Evolutionary conservation across 2,329 filamentous ascomycete genomes (phyloP).

Genomic region (Cordyceps cateniannulata): DNA sequence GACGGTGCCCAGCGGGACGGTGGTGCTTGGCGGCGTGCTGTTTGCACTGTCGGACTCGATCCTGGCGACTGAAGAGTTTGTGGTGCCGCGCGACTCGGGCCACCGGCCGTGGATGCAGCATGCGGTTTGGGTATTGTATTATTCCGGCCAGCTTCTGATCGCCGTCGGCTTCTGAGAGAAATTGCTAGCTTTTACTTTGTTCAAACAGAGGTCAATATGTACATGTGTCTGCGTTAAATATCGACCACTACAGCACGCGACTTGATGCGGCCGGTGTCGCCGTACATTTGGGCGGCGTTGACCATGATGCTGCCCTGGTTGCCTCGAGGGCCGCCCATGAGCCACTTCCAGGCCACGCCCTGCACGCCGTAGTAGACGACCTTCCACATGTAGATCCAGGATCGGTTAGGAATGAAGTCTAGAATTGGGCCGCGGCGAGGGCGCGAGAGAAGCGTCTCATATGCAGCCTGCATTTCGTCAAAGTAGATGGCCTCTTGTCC

Average conservation of each 20-base stretch:
- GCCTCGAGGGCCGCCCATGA: conserved; percentile 46
- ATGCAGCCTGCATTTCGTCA: conserved; percentile 65
- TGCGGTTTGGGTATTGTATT: conserved; percentile 30
- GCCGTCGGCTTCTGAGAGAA: conserved; percentile 8
- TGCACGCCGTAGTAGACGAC: conserved; percentile 40
- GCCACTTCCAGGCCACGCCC: conserved; percentile 48
- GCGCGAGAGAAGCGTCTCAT: conserved; percentile 56
- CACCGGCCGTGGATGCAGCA: conserved; percentile 25
- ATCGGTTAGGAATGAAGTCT: conserved; percentile 38
- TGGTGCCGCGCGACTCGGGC: conserved; percentile 20
- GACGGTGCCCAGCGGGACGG: conserved; percentile 18
- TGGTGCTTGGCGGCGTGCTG: conserved; percentile 24
- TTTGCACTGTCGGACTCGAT: conserved; percentile 29
- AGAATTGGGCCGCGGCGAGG: conserved; percentile 35
- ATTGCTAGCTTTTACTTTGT: not conserved
- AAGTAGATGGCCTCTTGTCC: conserved; percentile 66
- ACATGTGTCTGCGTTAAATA: conserved; percentile 17
- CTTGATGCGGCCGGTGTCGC: conserved; percentile 42
- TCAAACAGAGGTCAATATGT: not conserved
- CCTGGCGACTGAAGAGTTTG: conserved; percentile 27
- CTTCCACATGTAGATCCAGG: conserved; percentile 40
- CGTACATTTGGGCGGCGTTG: conserved; percentile 51
- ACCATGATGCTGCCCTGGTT: conserved; percentile 47
- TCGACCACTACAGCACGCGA: conserved; percentile 33
- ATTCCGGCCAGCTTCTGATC: conserved; percentile 29